Evolutionary conservation across 768 basidiomycete genomes (phyloP), one percentile per base, ranked within the genome.

Genomic region (Lepiota venenata): DNA sequence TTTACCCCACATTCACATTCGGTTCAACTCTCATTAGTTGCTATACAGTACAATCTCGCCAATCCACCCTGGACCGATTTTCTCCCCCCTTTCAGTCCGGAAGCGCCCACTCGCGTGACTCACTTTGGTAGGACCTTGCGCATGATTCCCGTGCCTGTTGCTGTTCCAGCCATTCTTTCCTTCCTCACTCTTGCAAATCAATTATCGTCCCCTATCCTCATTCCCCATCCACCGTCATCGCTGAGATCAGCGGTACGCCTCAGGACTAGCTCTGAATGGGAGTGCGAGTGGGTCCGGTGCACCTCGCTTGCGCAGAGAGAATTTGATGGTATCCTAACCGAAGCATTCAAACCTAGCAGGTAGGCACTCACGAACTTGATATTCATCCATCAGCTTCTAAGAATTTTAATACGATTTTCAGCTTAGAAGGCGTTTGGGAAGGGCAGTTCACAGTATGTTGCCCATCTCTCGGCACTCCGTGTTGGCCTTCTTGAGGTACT

Each of bases 361-460:
- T 79, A 57, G 10, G 61, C 59, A 29, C 38, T 40, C 15, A 14
- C 52, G 43, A 14, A 32, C 15, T 18, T 52, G 32, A 50, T 50
- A 22, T 9, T 25, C 40, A 10, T 52, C 46, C 43, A 18, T 20
- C 50, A 35, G 22, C 32, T 35, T 29, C 38, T 59, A 44, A 58
- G n/a, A 48, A 18, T 52, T 1, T 22, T 50, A 14, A 12, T 52
- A 21, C 43, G 10, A 51, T 32, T 44, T 44, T 8, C 45, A 88
- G 85, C 55, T 67, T 89, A 35, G 85, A 90, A 56, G 90, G 89
- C 5, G 70, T 84, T 12, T 92, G 89, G 89, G 90, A 92, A 65
- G 89, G 89, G 2, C 66, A 82, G 35, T 91, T 92, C 62, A 85
- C 82, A 15, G 89, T 88, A 61, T 57, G 83, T 71, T 36, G 22